Conservation (phyloP, 106 monocot genomes). For the Allium fistulosum region DNA sequence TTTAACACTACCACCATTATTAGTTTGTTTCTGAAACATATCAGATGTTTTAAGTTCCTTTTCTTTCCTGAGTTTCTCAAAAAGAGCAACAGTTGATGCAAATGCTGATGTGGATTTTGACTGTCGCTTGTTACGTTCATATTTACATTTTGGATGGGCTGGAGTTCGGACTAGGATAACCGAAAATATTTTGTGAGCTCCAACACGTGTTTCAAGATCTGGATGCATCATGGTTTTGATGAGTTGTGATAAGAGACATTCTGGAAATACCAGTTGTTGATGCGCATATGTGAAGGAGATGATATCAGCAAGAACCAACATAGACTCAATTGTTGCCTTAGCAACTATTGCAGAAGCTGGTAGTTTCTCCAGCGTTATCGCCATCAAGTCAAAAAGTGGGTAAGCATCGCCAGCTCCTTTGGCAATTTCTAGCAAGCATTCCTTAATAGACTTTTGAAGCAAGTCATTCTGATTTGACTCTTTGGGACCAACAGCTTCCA, state of each 20-base stretch:
- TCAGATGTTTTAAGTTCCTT: slow-evolving; percentile 46
- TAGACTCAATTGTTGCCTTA: slow-evolving; percentile 77
- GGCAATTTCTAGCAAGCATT: slow-evolving; percentile 86
- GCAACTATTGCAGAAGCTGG: slow-evolving; percentile 38
- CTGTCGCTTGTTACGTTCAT: slow-evolving; percentile 56
- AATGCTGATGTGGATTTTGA: slow-evolving; percentile 74
- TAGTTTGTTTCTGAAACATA: slow-evolving; percentile 24
- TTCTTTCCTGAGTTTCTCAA: slow-evolving; percentile 86
- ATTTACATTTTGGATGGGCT: slow-evolving; percentile 38
- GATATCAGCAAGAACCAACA: slow-evolving; percentile 82
- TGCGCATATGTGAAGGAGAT: slow-evolving; percentile 49
- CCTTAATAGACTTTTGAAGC: slow-evolving; percentile 80
- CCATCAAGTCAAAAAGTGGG: slow-evolving; percentile 83
- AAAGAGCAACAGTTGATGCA: slow-evolving; percentile 77
- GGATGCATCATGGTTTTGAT: slow-evolving; percentile 89
- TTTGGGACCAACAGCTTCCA: slow-evolving; percentile 40
- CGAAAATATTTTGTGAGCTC: slow-evolving; percentile 75
- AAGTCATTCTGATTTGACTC: slow-evolving; percentile 56
- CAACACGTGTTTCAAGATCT: slow-evolving; percentile 81
- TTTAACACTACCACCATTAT: slow-evolving; percentile 25
- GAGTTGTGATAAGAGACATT: slow-evolving; percentile 69
- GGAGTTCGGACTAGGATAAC: slow-evolving; percentile 52
- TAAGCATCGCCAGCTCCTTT: slow-evolving; percentile 66
- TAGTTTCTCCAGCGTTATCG: slow-evolving; percentile 76
- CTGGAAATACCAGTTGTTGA: slow-evolving; percentile 70